Conservation (phyloP, 1,284 basidiomycete species). For the Coniferiporia weirii region DNA sequence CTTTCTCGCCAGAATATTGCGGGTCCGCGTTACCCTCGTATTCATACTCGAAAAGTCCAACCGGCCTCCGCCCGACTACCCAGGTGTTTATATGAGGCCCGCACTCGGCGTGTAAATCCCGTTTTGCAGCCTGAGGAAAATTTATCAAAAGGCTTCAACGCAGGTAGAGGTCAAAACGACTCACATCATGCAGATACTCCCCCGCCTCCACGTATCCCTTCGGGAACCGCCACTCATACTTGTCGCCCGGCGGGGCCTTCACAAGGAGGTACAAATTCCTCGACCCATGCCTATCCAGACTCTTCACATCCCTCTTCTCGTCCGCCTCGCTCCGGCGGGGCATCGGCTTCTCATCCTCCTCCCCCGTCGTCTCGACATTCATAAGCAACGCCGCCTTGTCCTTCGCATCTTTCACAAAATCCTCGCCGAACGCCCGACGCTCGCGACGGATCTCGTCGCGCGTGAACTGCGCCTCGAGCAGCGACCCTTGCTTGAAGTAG, state of each 20-base stretch:
- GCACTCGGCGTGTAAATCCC: slow-evolving; percentile 60
- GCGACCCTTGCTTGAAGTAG: slow-evolving; percentile 92
- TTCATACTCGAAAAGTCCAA: slow-evolving; percentile 59
- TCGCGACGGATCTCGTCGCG: slow-evolving; percentile 70
- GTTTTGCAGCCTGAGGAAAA: slow-evolving; percentile 54
- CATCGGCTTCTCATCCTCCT: slow-evolving; percentile 59
- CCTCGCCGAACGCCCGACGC: slow-evolving; percentile 61
- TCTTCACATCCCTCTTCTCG: slow-evolving; percentile 54
- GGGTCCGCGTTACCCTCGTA: slow-evolving; percentile 21
- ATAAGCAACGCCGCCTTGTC: slow-evolving; percentile 34
- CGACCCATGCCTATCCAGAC: slow-evolving; percentile 77
- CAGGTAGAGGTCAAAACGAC: slow-evolving; percentile 20
- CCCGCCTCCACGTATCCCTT: slow-evolving; percentile 57
- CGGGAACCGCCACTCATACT: slow-evolving; percentile 77
- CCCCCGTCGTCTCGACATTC: slow-evolving; percentile 32
- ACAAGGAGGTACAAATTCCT: slow-evolving; percentile 85
- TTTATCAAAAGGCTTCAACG: slow-evolving; percentile 6
- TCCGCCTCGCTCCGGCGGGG: slow-evolving; percentile 63
- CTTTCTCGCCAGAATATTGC: slow-evolving; percentile 14
- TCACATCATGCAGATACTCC: slow-evolving; percentile 67
- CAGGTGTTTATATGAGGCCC: slow-evolving; percentile 77
- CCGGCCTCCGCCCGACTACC: slow-evolving; percentile 71
- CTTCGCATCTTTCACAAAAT: slow-evolving; percentile 57
- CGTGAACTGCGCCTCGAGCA: slow-evolving; percentile 79
- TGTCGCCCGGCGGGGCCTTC: slow-evolving; percentile 44